Evolutionary conservation across 495 filamentous ascomycete species (phyloP).

Genomic region (Talaromyces proteolyticus): DNA sequence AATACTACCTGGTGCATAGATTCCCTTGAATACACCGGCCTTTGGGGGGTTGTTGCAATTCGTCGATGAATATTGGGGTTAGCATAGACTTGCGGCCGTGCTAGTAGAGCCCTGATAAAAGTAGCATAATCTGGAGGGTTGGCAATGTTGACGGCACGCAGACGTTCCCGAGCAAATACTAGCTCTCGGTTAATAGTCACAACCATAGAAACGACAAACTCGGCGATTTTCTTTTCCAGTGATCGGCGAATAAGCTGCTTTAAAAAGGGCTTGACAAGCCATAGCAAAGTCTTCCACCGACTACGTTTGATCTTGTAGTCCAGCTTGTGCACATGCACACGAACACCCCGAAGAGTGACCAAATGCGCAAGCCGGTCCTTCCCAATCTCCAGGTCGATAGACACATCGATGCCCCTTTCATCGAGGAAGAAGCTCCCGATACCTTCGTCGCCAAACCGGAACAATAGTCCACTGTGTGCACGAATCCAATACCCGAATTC

Average conservation of each 20-base stretch:
- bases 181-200: slow-evolving; percentile 77
- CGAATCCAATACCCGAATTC: slow-evolving; percentile 79
- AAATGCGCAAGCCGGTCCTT: slow-evolving; percentile 71
- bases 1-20: slow-evolving; percentile 83
- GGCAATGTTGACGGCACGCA: slow-evolving; percentile 78
- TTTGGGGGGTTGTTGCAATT: slow-evolving; percentile 60
- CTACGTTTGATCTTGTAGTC: slow-evolving; percentile 69
- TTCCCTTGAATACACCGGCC: slow-evolving; percentile 67
- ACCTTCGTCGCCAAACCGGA: slow-evolving; percentile 70
- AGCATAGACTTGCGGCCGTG: slow-evolving; percentile 57
- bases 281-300: slow-evolving; percentile 69
- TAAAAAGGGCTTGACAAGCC: slow-evolving; percentile 81
- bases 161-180: slow-evolving; percentile 76
- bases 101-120: slow-evolving; percentile 75
- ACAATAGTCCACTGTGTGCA: slow-evolving; percentile 60
- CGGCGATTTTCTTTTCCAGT: slow-evolving; percentile 72
- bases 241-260: slow-evolving; percentile 72
- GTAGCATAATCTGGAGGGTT: slow-evolving; percentile 74
- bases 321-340: slow-evolving; percentile 80
- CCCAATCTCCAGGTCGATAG: slow-evolving; percentile 75
- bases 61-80: slow-evolving; percentile 69
- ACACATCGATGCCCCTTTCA: slow-evolving; percentile 78
- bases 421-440: slow-evolving; percentile 82
- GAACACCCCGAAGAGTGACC: slow-evolving; percentile 66
- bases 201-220: slow-evolving; percentile 61